A percentile compares a stretch with the other conserved stretches of the same genome.
These are phyloP conservation scores for Phialocephala sp. DNA, from an alignment of 2,329 filamentous ascomycete genomes.

Conservation along the genomic window DNA sequence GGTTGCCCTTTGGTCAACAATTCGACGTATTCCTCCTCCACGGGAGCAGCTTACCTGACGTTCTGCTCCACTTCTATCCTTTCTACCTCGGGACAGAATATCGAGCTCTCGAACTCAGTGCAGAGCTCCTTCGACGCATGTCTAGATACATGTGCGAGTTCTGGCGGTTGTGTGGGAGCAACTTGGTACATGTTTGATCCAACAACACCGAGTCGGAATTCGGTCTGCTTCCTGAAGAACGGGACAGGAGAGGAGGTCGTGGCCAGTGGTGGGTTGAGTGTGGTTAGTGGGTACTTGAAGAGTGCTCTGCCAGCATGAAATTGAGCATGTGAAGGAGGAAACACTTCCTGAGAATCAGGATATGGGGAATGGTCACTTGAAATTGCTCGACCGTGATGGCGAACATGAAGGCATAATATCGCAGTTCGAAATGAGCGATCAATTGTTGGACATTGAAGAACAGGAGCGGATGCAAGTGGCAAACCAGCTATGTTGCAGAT, in stretches of 20 bases:
- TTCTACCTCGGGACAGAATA: constrained; percentile 21
- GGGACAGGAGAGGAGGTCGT: constrained; percentile 15
- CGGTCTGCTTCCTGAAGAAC: constrained; percentile 34
- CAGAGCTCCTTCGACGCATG: constrained; percentile 25
- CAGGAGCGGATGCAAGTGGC: too few species aligned
- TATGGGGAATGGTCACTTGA: background rate
- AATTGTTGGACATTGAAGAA: too few species aligned
- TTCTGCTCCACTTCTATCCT: constrained; percentile 27
- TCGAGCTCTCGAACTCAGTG: constrained; percentile 29
- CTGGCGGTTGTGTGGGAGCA: constrained; percentile 30
- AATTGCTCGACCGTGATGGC: too few species aligned
- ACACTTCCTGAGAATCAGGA: background rate
- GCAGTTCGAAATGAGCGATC: too few species aligned
- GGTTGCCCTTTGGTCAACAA: constrained; percentile 32
- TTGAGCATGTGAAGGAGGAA: background rate
- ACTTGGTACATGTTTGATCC: constrained; percentile 36
- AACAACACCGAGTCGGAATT: constrained; percentile 26
- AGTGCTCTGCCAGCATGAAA: background rate
- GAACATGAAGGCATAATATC: too few species aligned
- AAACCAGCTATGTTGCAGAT: too few species aligned
- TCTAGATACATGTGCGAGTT: constrained; percentile 28
- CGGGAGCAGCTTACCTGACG: constrained; percentile 26
- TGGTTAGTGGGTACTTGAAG: constrained; percentile 18
- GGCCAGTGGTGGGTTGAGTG: constrained; percentile 1
- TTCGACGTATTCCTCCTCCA: constrained; percentile 26